Evolutionary conservation across 176 grass and related monocot genomes (phyloP), one percentile per base, ranked within the genome.

Genomic region (Chloris gayana): DNA sequence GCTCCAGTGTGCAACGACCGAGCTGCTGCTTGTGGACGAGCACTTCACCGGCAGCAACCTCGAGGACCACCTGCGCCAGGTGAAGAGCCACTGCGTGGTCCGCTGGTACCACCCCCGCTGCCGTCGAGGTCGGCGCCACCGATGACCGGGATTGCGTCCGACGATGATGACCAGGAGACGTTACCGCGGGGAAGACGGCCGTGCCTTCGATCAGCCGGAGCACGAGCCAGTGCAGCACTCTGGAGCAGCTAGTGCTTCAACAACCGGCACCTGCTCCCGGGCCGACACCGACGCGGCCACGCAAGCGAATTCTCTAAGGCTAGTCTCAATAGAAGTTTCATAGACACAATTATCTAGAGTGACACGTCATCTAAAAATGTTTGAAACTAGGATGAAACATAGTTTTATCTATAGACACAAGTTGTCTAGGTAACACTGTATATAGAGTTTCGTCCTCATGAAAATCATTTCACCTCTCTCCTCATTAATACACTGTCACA

Each of bases 21-120:
- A 84, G 2, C 75, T 98, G 53, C 90, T 98, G 14, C 64, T 98
- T 31, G 96, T 98, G 71, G 92, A 98, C 38, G 92, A 95, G 85
- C 78, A 89, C 84, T 93, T 88, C 74, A 50, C 75, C 17, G 89
- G 85, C 44, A 92, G 96, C 72, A 91, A 92, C 3, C 84, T 98
- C 27, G 88, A 91, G 80, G 88, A 98, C 74, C 91, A 95, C 69
- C 85, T 98, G 42, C 74, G 76, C 3, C 85, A 80, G 51, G 31
- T 89, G 31, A 81, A 27, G 79, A 15, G 41, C 41, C 9, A 88
- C 77, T 65, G 83, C 21, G 81, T 85, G 13, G 88, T 98, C 22
- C 87, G 86, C 76, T 98, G 92, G 95, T 84, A 93, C 71, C 85
- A 88, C 49, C 87, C 0, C 82, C 73, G 1, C 77, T 73, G 0